A percentile compares a stretch with the other conserved stretches of the same genome.
Evolutionary conservation across 2,329 filamentous ascomycete species (phyloP).

Genomic region (Fusarium poae): DNA sequence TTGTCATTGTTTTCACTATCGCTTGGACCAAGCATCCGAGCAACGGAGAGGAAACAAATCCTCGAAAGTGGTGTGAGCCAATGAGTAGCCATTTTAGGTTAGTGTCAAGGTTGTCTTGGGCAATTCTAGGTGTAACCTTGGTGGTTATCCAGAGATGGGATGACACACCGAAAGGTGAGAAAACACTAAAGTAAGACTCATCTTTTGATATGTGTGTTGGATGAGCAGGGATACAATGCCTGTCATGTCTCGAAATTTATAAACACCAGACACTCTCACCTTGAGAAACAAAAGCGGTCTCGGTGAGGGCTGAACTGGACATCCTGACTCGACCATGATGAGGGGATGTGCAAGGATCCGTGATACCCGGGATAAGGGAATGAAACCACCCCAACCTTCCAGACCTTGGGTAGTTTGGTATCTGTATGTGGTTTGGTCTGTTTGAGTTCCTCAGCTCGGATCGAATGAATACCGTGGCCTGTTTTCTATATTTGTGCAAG

Average conservation of each 20-base stretch:
- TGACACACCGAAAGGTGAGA: slow-evolving; percentile 35
- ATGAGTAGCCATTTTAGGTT: slow-evolving; percentile 31
- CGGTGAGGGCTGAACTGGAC: slow-evolving; percentile 32
- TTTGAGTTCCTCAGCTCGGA: slow-evolving; percentile 5
- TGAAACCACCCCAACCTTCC: slow-evolving; percentile 10
- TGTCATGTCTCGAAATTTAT: neutral
- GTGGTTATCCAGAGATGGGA: slow-evolving; percentile 30
- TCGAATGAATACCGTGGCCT: slow-evolving; percentile 8
- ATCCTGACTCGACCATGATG: slow-evolving; percentile 27
- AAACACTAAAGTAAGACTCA: neutral
- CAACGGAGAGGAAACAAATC: slow-evolving; percentile 26
- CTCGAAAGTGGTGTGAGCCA: slow-evolving; percentile 34
- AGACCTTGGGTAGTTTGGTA: neutral
- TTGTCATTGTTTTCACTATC: slow-evolving; percentile 44
- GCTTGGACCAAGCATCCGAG: slow-evolving; percentile 15
- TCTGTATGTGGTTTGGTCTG: neutral
- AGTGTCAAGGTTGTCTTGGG: slow-evolving; percentile 43
- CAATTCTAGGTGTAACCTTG: slow-evolving; percentile 34
- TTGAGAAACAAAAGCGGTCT: slow-evolving; percentile 32
- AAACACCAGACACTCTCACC: slow-evolving; percentile 3
- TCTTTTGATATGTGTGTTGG: neutral
- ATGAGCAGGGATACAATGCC: neutral
- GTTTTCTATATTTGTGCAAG: slow-evolving; percentile 19
- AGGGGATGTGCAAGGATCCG: slow-evolving; percentile 23
- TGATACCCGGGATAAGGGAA: slow-evolving; percentile 22